Base-by-base conservation (phyloP, 2,329 filamentous ascomycete species). In the Diaporthe nobilis region DNA sequence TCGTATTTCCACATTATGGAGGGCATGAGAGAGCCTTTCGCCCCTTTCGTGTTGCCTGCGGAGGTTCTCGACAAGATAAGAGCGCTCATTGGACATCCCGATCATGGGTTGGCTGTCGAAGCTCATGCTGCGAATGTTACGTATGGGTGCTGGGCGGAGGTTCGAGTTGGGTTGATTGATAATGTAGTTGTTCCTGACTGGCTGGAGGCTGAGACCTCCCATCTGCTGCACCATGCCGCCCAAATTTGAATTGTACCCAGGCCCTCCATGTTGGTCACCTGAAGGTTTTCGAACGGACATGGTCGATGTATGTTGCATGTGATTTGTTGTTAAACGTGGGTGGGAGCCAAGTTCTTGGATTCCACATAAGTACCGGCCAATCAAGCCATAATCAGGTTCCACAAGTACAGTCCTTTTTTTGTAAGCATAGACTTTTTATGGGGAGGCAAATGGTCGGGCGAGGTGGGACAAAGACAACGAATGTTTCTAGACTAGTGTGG, bases 71-170 rank as follows among this genome's bases (percentile, higher is more conserved):
- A 84, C 74, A 25, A 91, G 85, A 75, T 90, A 90, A 9, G 85
- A 81, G 17, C 85, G 83, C 78, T 92, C 89, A 4, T 81, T 80
- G 72, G 86, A 84, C 5, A 90, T 82, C 7, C 85, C 84, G 25
- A 85, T 82, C 67, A 87, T 84, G 0, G 85, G 80, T 1, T 86
- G 83, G 2, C 84, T 85, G 4, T 83, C 80, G 60, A 86, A 80
- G 74, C 83, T 78, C 22, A 82, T 53, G 49, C 42, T 71, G 10
- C 49, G 39, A 3, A 61, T 39, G 17, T 28, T 42, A 20, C 51
- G 51, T 31, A 25, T n/a, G 1, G 58, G 34, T 37, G 37, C 31
- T 13, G 58, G 9, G 12, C n/a, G 55, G 8, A 73, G 31, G 58
- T n/a, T 65, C 22, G 71, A 25, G 58, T 44, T 55, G 25, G 47